These are phyloP conservation scores for Aspergillus aculeatinus DNA, from an alignment of 2,329 filamentous ascomycete genomes.

Conservation along the genomic window DNA sequence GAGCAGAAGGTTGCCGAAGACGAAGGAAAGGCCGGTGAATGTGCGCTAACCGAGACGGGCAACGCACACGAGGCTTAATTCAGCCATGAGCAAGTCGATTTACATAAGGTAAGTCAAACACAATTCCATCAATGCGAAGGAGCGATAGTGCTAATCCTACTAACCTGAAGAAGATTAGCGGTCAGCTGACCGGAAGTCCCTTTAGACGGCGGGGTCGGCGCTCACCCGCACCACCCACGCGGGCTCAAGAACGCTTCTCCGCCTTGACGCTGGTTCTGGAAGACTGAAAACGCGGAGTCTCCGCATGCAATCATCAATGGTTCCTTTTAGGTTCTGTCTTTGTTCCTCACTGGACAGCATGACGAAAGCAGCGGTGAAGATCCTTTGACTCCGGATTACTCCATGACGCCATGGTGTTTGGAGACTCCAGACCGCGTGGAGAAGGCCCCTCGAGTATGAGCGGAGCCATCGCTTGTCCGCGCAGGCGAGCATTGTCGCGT, in stretches of 20 bases:
- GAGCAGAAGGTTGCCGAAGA: background rate
- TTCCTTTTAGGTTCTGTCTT: background rate
- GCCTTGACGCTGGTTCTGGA: constrained; percentile 3
- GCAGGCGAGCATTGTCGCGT: background rate
- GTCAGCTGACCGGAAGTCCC: constrained; percentile 7
- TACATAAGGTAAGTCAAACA: background rate
- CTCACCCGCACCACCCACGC: background rate
- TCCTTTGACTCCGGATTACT: background rate
- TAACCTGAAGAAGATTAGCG: background rate
- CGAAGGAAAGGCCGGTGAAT: background rate
- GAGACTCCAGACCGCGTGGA: background rate
- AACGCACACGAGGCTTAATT: constrained; percentile 2
- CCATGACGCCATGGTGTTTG: constrained; percentile 5
- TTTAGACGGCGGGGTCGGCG: constrained; percentile 3
- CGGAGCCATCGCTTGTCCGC: background rate
- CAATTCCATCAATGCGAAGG: no score
- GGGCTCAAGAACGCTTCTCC: constrained; percentile 7
- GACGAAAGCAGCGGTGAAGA: background rate
- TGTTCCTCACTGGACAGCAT: background rate
- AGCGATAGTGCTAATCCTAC: background rate
- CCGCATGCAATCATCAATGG: background rate
- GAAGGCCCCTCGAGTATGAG: background rate
- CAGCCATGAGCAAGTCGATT: background rate
- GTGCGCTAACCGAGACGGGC: background rate
- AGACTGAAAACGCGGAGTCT: constrained; percentile 5